Base-by-base conservation (phyloP, 768 basidiomycete genomes). In the Chlorophyllum brunneum region DNA sequence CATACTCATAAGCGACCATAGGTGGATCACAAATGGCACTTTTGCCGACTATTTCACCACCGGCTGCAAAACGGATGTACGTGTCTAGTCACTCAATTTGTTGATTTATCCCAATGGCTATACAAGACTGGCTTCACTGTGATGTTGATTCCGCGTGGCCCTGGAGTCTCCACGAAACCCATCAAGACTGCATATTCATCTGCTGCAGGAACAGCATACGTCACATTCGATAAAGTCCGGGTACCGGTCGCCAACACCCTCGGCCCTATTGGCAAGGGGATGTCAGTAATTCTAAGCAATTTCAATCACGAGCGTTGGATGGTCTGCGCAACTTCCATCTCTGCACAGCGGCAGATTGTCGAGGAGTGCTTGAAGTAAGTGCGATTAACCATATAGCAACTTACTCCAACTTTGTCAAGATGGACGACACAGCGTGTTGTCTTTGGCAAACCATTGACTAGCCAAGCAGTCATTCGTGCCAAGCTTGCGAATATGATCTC, bases 111-210 rank as follows among this genome's bases (percentile, higher is more conserved):
- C 9, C 30, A 30, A 37, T 40, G 33, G 34, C 37, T 27, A 50
- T 49, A 27, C n/a, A 46, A 88, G 83, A 76, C 76, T 39, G 88
- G 88, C 16, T 86, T 85, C 56, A 81, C 85, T 13, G 88, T 90
- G 42, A 80, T 93, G 36, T 75, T 92, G 33, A 80, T 93, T 52
- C 81, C 83, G 33, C 80, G 91, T 40, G 79, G 77, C 11, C 81
- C 85, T 37, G 81, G 78, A 4, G 79, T 98, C 51, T 80, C 83
- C 46, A 97, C 95, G 4, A 92, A 87, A 62, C 82, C 83, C 20
- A 88, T 98, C 70, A 94, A 93, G 72, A 98, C 95, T 0, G 80
- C 88, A 0, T 98, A 98, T 68, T 98, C 95, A 0, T 65, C 88
- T 2, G 86, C 88, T 0, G 95, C 95, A 2, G 95, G 95, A 5